phyloP scores from a whole-genome alignment of 352 stramenopile species.

The Elongisporangium undulatum region DNA sequence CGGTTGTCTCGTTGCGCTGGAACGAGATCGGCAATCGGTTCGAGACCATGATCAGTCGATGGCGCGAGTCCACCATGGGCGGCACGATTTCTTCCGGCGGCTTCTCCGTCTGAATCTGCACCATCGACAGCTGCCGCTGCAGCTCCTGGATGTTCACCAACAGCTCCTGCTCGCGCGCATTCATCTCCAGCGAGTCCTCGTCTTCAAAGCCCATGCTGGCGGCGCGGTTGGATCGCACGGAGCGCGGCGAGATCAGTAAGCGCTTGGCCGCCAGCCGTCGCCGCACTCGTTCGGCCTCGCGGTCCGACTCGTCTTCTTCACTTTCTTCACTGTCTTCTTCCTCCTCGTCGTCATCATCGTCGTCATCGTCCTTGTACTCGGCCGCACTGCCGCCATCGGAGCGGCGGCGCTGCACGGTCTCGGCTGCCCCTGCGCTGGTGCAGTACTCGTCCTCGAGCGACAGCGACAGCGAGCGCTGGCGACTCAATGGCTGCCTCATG shows the following conservation, averaged over 20 bases:
- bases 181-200: slow-evolving; percentile 70
- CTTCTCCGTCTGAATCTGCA: slow-evolving; percentile 82
- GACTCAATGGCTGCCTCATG: background rate
- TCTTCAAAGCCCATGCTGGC: slow-evolving; percentile 39
- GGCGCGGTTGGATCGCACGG: slow-evolving; percentile 10
- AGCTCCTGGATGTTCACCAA: slow-evolving; percentile 91
- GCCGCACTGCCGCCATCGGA: slow-evolving; percentile 9
- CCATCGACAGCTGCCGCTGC: slow-evolving; percentile 84
- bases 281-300: slow-evolving; percentile 11
- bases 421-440: slow-evolving; percentile 12
- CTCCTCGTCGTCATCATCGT: slow-evolving; percentile 14
- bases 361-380: slow-evolving; percentile 13
- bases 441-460: slow-evolving; percentile 20
- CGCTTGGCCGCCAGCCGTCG: slow-evolving; percentile 3
- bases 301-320: slow-evolving; percentile 17
- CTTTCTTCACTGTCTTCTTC: slow-evolving; percentile 10
- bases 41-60: slow-evolving; percentile 87
- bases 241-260: slow-evolving; percentile 19
- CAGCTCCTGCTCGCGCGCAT: slow-evolving; percentile 82
- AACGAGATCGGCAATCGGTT: slow-evolving; percentile 91
- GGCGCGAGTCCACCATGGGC: slow-evolving; percentile 50
- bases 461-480: background rate
- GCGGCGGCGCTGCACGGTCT: background rate
- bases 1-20: slow-evolving; percentile 78
- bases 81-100: slow-evolving; percentile 67